Conservation (phyloP, 495 filamentous ascomycete genomes). For the Hyaloscypha hepaticicola region DNA sequence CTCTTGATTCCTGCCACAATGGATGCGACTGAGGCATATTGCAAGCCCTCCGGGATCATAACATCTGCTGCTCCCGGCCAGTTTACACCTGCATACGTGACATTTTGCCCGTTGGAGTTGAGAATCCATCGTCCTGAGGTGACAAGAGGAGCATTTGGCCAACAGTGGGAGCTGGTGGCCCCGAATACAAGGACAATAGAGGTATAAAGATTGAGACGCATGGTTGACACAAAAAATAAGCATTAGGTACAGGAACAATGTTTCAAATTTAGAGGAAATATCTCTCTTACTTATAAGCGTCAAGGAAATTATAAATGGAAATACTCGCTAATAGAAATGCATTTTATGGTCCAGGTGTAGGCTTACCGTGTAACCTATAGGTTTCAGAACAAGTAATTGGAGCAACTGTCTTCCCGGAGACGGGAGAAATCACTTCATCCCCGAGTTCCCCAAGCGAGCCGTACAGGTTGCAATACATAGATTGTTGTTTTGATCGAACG, state of each 20-base stretch:
- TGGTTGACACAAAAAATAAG: background rate
- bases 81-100: slow-evolving; percentile 45
- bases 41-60: slow-evolving; percentile 47
- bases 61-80: slow-evolving; percentile 46
- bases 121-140: slow-evolving; percentile 40
- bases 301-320: background rate
- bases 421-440: too few species aligned
- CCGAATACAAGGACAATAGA: background rate
- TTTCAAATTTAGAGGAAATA: background rate
- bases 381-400: too few species aligned
- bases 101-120: slow-evolving; percentile 34
- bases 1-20: slow-evolving; percentile 40
- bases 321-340: background rate
- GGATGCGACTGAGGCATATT: slow-evolving; percentile 39
- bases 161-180: background rate
- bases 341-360: background rate
- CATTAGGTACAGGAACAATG: background rate
- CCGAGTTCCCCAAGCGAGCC: too few species aligned
- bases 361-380: background rate
- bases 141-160: slow-evolving; percentile 20
- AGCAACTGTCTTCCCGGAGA: too few species aligned
- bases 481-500: too few species aligned
- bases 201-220: slow-evolving; percentile 1
- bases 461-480: too few species aligned
- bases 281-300: background rate